phyloP scores from a whole-genome alignment of 768 basidiomycete species.

The Rhodotorula paludigena region DNA sequence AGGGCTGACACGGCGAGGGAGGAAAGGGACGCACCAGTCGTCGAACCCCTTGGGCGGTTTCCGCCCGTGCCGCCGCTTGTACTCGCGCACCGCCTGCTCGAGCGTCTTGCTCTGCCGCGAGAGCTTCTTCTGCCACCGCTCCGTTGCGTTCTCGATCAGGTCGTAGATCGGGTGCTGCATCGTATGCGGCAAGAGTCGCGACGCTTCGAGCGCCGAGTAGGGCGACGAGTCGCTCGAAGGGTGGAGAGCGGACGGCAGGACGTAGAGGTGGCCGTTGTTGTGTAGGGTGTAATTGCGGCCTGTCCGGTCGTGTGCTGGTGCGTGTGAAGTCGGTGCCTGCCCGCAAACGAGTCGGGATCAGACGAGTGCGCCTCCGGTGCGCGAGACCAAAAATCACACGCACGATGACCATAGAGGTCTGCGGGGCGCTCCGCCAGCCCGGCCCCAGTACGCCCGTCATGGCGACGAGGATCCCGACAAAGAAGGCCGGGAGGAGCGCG shows the following conservation, averaged over 20 bases:
- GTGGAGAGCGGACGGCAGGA: conserved; percentile 25
- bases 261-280: conserved; percentile 32
- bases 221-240: conserved; percentile 11
- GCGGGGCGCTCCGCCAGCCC: not conserved
- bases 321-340: not conserved
- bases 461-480: conserved; percentile 22
- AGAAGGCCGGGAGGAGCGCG: conserved; percentile 22
- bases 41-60: conserved; percentile 86
- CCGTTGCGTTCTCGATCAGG: conserved; percentile 50
- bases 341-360: no score
- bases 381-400: not conserved
- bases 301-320: not conserved
- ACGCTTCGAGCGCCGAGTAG: conserved; percentile 1
- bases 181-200: not conserved
- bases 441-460: conserved; percentile 9
- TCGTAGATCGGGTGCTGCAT: conserved; percentile 74
- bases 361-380: not conserved
- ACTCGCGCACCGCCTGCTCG: conserved; percentile 71
- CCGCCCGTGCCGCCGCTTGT: conserved; percentile 67
- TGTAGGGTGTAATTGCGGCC: conserved; percentile 28
- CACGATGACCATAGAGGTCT: conserved; percentile 7
- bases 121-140: conserved; percentile 59
- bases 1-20: no score
- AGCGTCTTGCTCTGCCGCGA: conserved; percentile 73
- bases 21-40: conserved; percentile 58